Evolutionary conservation across 768 basidiomycete species (phyloP).

Genomic region (Leccinum ochraceum): DNA sequence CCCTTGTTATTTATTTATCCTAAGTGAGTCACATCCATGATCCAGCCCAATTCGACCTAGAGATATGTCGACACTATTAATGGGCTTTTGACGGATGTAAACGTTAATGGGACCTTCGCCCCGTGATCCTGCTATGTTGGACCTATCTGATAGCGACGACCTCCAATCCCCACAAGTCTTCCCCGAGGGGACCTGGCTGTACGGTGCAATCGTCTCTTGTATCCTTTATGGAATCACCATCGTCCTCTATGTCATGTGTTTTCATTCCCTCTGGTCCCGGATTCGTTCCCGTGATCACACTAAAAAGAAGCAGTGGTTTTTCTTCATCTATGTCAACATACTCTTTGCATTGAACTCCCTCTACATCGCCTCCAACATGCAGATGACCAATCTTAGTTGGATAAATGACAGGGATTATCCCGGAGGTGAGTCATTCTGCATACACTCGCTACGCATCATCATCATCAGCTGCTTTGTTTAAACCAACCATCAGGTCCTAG

Average conservation of each 20-base stretch:
- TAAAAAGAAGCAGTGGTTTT: constrained; percentile 25
- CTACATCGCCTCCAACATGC: constrained; percentile 22
- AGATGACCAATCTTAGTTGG: constrained; percentile 31
- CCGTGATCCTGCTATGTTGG: too few species aligned
- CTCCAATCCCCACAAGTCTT: constrained; percentile 17
- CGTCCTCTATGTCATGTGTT: constrained; percentile 28
- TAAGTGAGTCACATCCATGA: too few species aligned
- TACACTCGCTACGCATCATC: background rate
- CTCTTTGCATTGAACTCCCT: constrained; percentile 32
- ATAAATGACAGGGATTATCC: constrained; percentile 34
- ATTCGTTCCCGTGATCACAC: constrained; percentile 13
- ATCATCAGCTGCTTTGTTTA: too few species aligned
- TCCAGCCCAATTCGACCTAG: too few species aligned
- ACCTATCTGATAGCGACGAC: constrained; percentile 2
- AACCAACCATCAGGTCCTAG: background rate
- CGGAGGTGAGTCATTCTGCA: constrained; percentile 21
- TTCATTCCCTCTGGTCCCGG: constrained; percentile 28
- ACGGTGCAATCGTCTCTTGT: constrained; percentile 30
- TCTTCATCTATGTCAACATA: constrained; percentile 31
- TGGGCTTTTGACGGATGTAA: too few species aligned
- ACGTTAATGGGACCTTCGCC: too few species aligned
- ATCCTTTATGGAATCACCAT: constrained; percentile 31
- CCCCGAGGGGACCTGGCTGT: constrained; percentile 31
- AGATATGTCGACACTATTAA: too few species aligned
- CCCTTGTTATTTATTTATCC: too few species aligned